A percentile compares a stretch with the other conserved stretches of the same genome.
Conservation (phyloP, 116 monocot genomes). For the Trichopus zeylanicus region DNA sequence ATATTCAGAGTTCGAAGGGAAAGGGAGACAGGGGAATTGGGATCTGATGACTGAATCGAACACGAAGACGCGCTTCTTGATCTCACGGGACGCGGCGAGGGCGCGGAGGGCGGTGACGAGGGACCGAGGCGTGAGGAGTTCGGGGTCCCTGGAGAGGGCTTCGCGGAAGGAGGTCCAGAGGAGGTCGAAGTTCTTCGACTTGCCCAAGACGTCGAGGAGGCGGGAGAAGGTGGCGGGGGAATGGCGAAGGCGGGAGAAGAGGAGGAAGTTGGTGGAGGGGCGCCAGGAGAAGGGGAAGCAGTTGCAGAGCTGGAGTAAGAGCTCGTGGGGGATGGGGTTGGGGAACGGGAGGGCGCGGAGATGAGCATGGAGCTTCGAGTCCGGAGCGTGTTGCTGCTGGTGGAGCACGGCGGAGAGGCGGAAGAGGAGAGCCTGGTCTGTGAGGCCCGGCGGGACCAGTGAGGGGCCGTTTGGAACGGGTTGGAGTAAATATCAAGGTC, state of each 20-base stretch:
- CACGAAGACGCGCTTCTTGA: slow-evolving; percentile 39
- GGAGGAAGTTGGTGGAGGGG: slow-evolving; percentile 66
- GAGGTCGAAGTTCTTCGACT: slow-evolving; percentile 44
- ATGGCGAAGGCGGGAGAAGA: slow-evolving; percentile 50
- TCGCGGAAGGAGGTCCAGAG: slow-evolving; percentile 38
- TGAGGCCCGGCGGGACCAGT: slow-evolving; percentile 3
- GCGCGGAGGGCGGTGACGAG: slow-evolving; percentile 29
- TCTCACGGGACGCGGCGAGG: slow-evolving; percentile 55
- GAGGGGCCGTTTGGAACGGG: too few relatives aligned
- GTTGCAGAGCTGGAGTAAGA: slow-evolving; percentile 70
- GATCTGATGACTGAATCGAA: slow-evolving; percentile 22
- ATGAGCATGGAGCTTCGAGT: slow-evolving; percentile 38
- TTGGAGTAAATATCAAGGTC: too few relatives aligned
- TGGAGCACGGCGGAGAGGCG: slow-evolving; percentile 70
- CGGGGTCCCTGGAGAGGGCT: neutral
- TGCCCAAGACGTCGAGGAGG: slow-evolving; percentile 47
- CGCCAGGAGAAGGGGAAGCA: slow-evolving; percentile 68
- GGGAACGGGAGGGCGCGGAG: slow-evolving; percentile 40
- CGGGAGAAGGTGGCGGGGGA: slow-evolving; percentile 46
- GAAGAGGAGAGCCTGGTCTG: slow-evolving; percentile 50
- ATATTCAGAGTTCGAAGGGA: slow-evolving; percentile 20
- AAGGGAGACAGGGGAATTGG: slow-evolving; percentile 4
- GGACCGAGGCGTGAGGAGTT: slow-evolving; percentile 20
- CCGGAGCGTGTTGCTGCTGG: slow-evolving; percentile 57
- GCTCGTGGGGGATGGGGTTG: slow-evolving; percentile 40